A percentile compares a stretch with the other conserved stretches of the same genome.
Conservation (phyloP, 2,329 filamentous ascomycete species). For the Colletotrichum neosansevieriae region DNA sequence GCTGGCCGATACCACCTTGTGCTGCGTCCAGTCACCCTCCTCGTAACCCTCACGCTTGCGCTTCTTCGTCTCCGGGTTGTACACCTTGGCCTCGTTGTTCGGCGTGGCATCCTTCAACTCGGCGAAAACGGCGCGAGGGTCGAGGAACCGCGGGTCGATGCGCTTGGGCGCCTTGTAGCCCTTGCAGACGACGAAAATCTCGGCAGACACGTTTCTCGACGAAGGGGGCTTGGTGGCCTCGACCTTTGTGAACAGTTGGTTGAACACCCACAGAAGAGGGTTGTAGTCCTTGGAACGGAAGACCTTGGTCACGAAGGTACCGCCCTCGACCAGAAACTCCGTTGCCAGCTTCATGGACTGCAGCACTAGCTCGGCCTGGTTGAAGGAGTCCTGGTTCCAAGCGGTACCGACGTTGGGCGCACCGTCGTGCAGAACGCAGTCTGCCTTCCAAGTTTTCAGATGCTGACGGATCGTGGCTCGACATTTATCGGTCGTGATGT, state of each 20-base stretch:
- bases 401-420: constrained; percentile 98
- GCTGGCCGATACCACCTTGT: constrained; percentile 87
- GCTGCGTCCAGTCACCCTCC: constrained; percentile 93
- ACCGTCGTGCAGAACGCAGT: constrained; percentile 95
- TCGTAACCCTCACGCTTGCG: constrained; percentile 97
- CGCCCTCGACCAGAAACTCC: constrained; percentile 89
- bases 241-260: constrained; percentile 94
- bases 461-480: constrained; percentile 89
- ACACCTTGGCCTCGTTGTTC: constrained; percentile 98
- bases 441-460: constrained; percentile 95
- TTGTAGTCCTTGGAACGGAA: constrained; percentile 99
- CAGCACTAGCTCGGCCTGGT: constrained; percentile 91
- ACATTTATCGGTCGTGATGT: constrained; percentile 98
- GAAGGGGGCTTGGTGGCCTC: constrained; percentile 98
- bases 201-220: constrained; percentile 94
- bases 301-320: constrained; percentile 96
- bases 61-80: constrained; percentile 98
- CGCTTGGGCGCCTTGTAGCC: constrained; percentile 96
- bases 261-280: constrained; percentile 95
- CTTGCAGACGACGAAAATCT: constrained; percentile 97
- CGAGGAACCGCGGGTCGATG: constrained; percentile 92
- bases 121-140: constrained; percentile 90
- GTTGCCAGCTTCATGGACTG: constrained; percentile 94
- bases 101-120: constrained; percentile 87
- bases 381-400: constrained; percentile 98